Conservation (phyloP, 768 basidiomycete species). For the Chalciporus pseudorubinellus region DNA sequence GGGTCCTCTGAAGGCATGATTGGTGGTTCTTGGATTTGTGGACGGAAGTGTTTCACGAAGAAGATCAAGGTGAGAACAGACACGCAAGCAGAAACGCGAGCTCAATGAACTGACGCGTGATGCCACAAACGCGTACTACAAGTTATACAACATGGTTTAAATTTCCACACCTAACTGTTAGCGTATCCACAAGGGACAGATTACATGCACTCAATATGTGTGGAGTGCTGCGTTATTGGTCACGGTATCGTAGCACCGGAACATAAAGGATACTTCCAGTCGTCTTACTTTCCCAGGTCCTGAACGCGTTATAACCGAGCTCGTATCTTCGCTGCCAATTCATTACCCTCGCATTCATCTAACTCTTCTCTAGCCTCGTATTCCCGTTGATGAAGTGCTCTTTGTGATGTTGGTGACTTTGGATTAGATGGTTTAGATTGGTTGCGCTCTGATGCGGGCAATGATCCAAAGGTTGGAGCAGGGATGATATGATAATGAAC, state of each 20-base stretch:
- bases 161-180: too few relatives aligned
- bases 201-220: too few relatives aligned
- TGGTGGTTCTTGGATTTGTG: not conserved
- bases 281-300: not conserved
- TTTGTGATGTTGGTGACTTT: conserved; percentile 36
- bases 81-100: not conserved
- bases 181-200: too few relatives aligned
- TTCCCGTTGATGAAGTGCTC: conserved; percentile 61
- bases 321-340: conserved; percentile 45
- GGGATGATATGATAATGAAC: conserved; percentile 80
- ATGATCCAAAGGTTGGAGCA: conserved; percentile 48
- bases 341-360: conserved; percentile 55
- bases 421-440: not conserved
- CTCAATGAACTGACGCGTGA: not conserved
- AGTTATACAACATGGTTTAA: too few relatives aligned
- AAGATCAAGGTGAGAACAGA: not conserved
- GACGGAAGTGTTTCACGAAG: not conserved
- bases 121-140: not conserved
- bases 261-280: too few relatives aligned
- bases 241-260: too few relatives aligned
- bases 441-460: not conserved
- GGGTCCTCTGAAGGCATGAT: conserved; percentile 17
- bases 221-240: too few relatives aligned
- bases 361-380: conserved; percentile 55
- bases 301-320: conserved; percentile 43